Evolutionary conservation across 352 stramenopile species (phyloP).

Genomic region (Phytophthora boehmeriae): DNA sequence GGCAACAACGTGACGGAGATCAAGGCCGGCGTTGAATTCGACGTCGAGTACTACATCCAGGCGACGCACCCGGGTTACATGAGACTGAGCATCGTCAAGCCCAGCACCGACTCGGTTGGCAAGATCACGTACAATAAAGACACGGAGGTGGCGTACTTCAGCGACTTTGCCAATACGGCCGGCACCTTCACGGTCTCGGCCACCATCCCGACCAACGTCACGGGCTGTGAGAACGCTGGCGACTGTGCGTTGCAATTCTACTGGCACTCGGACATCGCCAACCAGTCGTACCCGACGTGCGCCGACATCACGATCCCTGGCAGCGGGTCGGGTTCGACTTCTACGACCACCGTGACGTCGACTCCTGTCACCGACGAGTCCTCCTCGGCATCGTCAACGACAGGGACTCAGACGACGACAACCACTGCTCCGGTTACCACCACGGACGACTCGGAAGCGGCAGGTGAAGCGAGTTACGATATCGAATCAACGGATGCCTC

Average conservation of each 20-base stretch:
- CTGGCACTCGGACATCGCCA: conserved; percentile 50
- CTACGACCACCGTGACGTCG: conserved; percentile 1
- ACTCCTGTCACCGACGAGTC: not conserved
- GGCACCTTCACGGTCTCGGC: conserved; percentile 22
- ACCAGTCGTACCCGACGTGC: conserved; percentile 56
- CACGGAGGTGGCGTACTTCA: conserved; percentile 30
- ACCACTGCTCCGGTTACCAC: conserved; percentile 4
- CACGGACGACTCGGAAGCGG: conserved; percentile 20
- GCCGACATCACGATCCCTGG: conserved; percentile 42
- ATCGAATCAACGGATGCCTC: not conserved
- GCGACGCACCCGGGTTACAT: conserved; percentile 49
- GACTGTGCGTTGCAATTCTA: conserved; percentile 53
- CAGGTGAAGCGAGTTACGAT: conserved; percentile 17
- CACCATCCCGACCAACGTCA: conserved; percentile 37
- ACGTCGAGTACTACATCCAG: conserved; percentile 57
- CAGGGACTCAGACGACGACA: not conserved
- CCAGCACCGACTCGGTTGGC: conserved; percentile 31
- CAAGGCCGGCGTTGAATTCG: conserved; percentile 45
- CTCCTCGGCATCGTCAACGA: conserved; percentile 1
- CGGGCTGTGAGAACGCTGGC: conserved; percentile 36
- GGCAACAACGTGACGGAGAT: conserved; percentile 51
- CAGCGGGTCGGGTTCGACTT: conserved; percentile 13
- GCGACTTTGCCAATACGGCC: conserved; percentile 34
- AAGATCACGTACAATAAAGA: conserved; percentile 45
- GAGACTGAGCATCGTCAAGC: conserved; percentile 51